Conservation (phyloP, 1,284 basidiomycete genomes). For the Ceratobasidium papillatum region DNA sequence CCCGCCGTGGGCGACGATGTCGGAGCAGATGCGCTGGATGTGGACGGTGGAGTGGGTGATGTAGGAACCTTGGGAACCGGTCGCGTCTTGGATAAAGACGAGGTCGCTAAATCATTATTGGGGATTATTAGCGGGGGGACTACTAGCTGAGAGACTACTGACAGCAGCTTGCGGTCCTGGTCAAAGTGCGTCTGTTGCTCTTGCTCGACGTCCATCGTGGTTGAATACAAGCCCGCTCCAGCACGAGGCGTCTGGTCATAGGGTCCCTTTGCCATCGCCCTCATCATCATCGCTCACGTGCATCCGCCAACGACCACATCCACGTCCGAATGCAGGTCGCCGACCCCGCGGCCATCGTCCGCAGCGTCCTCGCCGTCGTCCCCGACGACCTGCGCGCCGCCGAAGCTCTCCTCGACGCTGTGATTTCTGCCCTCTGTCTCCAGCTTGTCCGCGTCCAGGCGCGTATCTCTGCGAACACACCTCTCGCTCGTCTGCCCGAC, state of each 20-base stretch:
- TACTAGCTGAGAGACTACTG: too few species aligned
- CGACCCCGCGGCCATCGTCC: constrained; percentile 5
- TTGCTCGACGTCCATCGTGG: constrained; percentile 29
- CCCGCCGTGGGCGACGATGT: constrained; percentile 94
- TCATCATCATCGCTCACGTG: constrained; percentile 22
- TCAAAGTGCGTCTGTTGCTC: constrained; percentile 46
- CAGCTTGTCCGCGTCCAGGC: constrained; percentile 25
- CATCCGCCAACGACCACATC: background rate
- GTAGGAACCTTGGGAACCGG: constrained; percentile 78
- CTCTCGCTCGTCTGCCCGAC: constrained; percentile 11
- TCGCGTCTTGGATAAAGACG: constrained; percentile 90
- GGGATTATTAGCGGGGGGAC: too few species aligned
- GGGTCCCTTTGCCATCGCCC: constrained; percentile 4
- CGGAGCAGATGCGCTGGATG: constrained; percentile 95
- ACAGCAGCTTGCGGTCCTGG: constrained; percentile 76
- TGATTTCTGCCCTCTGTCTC: constrained; percentile 19
- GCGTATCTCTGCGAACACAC: constrained; percentile 1
- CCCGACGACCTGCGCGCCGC: background rate
- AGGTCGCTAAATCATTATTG: constrained; percentile 83
- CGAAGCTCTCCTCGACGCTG: constrained; percentile 14
- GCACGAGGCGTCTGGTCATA: constrained; percentile 10
- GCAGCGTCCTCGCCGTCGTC: background rate
- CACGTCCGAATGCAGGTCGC: background rate
- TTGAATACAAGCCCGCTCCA: background rate
- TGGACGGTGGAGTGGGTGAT: constrained; percentile 95